A percentile compares a stretch with the other conserved stretches of the same genome.
phyloP scores from a whole-genome alignment of 2,329 filamentous ascomycete genomes.

The Sclerotiophoma versabilis region DNA sequence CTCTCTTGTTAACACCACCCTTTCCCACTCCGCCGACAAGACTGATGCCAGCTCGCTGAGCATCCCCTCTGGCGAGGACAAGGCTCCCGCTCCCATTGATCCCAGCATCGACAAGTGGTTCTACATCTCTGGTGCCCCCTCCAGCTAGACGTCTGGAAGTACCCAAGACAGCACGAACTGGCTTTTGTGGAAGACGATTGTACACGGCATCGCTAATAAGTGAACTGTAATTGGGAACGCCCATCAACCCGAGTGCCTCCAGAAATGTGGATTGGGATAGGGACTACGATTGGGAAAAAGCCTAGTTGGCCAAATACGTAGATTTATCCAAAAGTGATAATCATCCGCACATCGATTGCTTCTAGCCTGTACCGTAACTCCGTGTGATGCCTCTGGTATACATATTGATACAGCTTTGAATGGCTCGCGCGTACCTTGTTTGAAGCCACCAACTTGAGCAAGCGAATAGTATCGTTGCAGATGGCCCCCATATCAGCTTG shows the following conservation, averaged over 20 bases:
- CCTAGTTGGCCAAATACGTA: slow-evolving; percentile 23
- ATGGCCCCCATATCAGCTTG: too few relatives aligned
- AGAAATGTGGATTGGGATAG: background rate
- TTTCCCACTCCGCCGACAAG: slow-evolving; percentile 75
- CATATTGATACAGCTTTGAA: slow-evolving; percentile 20
- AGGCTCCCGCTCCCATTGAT: slow-evolving; percentile 87
- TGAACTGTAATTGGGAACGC: background rate
- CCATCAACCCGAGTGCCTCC: background rate
- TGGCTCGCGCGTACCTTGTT: background rate
- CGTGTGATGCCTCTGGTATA: slow-evolving; percentile 29
- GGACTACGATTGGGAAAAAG: slow-evolving; percentile 3
- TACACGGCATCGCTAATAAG: background rate
- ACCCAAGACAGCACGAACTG: background rate
- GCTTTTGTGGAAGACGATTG: background rate
- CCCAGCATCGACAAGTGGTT: slow-evolving; percentile 99
- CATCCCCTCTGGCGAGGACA: slow-evolving; percentile 80
- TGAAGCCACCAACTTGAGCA: too few relatives aligned
- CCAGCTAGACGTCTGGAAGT: slow-evolving; percentile 46
- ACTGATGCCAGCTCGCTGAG: slow-evolving; percentile 73
- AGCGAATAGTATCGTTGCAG: too few relatives aligned
- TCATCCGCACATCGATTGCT: slow-evolving; percentile 3
- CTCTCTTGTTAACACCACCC: slow-evolving; percentile 80
- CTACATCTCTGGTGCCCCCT: slow-evolving; percentile 97
- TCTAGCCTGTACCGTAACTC: slow-evolving; percentile 35
- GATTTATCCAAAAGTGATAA: slow-evolving; percentile 26